Evolutionary conservation across 192 early-diverging fungal genomes (phyloP), one percentile per base, ranked within the genome.

Genomic region (Allomyces arbusculus): DNA sequence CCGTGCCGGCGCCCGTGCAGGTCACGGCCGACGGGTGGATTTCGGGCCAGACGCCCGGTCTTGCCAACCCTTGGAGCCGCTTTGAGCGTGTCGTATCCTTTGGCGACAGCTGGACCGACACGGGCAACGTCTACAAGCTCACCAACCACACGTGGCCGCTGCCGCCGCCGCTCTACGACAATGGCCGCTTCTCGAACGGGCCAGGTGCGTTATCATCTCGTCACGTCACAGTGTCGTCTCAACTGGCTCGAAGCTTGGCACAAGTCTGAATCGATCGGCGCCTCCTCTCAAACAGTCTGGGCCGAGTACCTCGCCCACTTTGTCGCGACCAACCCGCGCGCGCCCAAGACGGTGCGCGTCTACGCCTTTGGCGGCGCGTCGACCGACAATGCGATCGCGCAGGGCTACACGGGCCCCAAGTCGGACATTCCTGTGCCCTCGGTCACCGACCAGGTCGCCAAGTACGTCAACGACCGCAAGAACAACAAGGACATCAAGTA

Each of bases 181-280:
- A 67, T 16, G 70, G 70, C 62, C 70, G 67, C 23, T 71, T 67
- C 64, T 64, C 66, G 43, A 71, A 71, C 64, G 70, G 70, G 9
- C 66, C 66, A 5, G 26, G 26, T 28, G 26, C 26, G 26, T 28
- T 28, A 4, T 28, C 26, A 28, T 28, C 26, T 28, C 26, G 26
- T 28, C 26, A 28, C 26, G 26, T 28, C 26, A 4, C 26, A 28
- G 26, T 28, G 26, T 3, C 26, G 26, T 28, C 26, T 28, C 26
- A 28, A 28, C 1, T 28, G 2, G 26, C 2, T 4, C 26, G 4
- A 28, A 4, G 4, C 26, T 28, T 1, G 4, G 1, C 26, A n/a
- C n/a, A n/a, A n/a, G n/a, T n/a, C n/a, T n/a, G n/a, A n/a, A n/a
- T n/a, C 26, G 26, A 28, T 28, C 4, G 1, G 26, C 26, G 26